These are phyloP conservation scores for Picea sitchensis DNA, from an alignment of 75 land plant genomes.

Conservation along the genomic window DNA sequence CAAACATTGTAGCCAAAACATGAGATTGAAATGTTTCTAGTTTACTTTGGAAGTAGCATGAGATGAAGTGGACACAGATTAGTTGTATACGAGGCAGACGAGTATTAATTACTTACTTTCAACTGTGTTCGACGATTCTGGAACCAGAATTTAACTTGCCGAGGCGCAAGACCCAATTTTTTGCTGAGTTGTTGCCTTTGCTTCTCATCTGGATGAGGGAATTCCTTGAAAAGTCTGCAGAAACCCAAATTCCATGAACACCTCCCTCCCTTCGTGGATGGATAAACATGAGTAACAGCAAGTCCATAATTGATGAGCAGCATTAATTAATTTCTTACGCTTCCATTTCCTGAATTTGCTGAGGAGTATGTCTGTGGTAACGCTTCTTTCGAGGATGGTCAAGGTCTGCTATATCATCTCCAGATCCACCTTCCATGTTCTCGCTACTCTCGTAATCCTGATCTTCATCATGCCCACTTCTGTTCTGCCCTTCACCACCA, in stretches of 20 bases:
- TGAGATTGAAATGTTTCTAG: too few species aligned
- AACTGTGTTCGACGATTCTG: slow-evolving; percentile 84
- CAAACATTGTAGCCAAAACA: too few species aligned
- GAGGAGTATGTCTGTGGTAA: slow-evolving; percentile 72
- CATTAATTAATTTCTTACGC: slow-evolving; percentile 33
- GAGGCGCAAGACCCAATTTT: slow-evolving; percentile 58
- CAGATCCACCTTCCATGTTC: slow-evolving; percentile 9
- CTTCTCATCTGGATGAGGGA: slow-evolving; percentile 91
- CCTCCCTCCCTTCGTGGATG: neutral
- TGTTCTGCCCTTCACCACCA: slow-evolving; percentile 4
- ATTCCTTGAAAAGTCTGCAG: slow-evolving; percentile 67
- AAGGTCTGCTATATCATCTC: slow-evolving; percentile 5
- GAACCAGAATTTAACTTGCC: slow-evolving; percentile 92
- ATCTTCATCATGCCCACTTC: neutral
- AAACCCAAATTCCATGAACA: neutral
- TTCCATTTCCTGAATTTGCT: slow-evolving; percentile 80
- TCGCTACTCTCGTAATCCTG: slow-evolving; percentile 7
- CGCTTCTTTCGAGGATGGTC: slow-evolving; percentile 40
- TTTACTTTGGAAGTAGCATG: too few species aligned
- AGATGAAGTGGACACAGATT: too few species aligned
- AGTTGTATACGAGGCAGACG: neutral
- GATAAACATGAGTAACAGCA: neutral
- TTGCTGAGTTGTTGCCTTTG: slow-evolving; percentile 82
- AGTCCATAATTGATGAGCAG: neutral
- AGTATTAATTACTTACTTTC: slow-evolving; percentile 40